A percentile compares a stretch with the other conserved stretches of the same genome.
Evolutionary conservation across 805 yeast species (phyloP).

Genomic region (Cyberlindnera sargentensis): DNA sequence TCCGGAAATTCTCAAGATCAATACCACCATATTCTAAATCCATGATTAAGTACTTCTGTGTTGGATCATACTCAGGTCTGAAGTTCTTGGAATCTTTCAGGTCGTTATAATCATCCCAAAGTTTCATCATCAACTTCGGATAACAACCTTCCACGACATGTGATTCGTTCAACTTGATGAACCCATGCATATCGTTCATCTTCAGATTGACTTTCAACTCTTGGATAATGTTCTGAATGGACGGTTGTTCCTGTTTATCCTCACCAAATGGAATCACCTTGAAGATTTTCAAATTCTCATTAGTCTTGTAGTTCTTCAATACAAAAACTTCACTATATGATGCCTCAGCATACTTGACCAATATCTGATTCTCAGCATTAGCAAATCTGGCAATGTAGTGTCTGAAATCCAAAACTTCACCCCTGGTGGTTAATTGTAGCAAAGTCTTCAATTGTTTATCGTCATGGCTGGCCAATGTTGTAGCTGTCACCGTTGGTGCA

Average conservation of each 20-base stretch:
- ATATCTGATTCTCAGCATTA: slow-evolving; percentile 24
- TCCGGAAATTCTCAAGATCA: slow-evolving; percentile 36
- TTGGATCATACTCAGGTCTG: slow-evolving; percentile 32
- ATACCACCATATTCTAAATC: slow-evolving; percentile 35
- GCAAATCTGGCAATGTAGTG: slow-evolving; percentile 20
- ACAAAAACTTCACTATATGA: slow-evolving; percentile 39
- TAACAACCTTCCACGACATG: slow-evolving; percentile 40
- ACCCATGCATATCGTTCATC: slow-evolving; percentile 36
- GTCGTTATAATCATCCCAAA: slow-evolving; percentile 37
- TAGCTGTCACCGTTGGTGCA: slow-evolving; percentile 11
- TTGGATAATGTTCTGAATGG: slow-evolving; percentile 35
- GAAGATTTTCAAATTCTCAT: slow-evolving; percentile 29
- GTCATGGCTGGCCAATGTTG: slow-evolving; percentile 2
- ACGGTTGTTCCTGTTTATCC: slow-evolving; percentile 30
- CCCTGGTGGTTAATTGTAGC: slow-evolving; percentile 30
- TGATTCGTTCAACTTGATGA: slow-evolving; percentile 35
- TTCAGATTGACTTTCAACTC: slow-evolving; percentile 39
- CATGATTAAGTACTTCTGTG: slow-evolving; percentile 28
- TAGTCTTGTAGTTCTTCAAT: slow-evolving; percentile 20
- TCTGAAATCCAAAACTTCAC: slow-evolving; percentile 27
- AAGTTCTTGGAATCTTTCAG: slow-evolving; percentile 25
- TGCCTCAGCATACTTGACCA: slow-evolving; percentile 40
- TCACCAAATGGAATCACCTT: slow-evolving; percentile 49
- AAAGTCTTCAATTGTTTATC: slow-evolving; percentile 20
- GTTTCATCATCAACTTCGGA: slow-evolving; percentile 33